phyloP scores from a whole-genome alignment of 2,329 filamentous ascomycete genomes.

The Cladosporium sphaerospermum region DNA sequence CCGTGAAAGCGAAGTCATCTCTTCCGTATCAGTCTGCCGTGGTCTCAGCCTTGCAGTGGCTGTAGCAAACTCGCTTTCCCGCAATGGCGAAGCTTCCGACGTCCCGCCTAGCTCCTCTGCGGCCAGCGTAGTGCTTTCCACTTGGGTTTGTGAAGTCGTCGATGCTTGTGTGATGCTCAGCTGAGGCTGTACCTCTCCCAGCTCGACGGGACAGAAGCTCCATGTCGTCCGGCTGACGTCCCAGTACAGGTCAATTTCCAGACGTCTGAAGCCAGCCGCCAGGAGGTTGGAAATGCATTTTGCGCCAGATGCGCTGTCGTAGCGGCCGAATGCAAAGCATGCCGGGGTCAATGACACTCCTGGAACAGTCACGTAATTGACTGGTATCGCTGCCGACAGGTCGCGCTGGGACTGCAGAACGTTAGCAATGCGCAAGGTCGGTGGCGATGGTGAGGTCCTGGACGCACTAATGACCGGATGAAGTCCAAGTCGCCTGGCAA shows the following conservation, averaged over 20 bases:
- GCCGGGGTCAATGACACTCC: slow-evolving; percentile 52
- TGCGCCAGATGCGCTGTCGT: slow-evolving; percentile 45
- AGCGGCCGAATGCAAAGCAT: slow-evolving; percentile 52
- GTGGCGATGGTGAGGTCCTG: background rate
- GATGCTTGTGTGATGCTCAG: background rate
- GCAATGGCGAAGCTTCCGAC: background rate
- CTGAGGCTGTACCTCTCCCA: slow-evolving; percentile 25
- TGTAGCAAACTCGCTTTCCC: background rate
- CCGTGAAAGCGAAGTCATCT: background rate
- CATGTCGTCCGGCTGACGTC: slow-evolving; percentile 48
- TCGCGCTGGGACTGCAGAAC: slow-evolving; percentile 53
- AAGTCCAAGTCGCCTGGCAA: slow-evolving; percentile 18
- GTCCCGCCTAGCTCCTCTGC: slow-evolving; percentile 11
- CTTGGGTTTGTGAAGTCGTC: slow-evolving; percentile 6
- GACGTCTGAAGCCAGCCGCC: slow-evolving; percentile 51
- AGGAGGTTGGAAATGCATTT: slow-evolving; percentile 60
- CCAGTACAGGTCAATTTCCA: slow-evolving; percentile 60
- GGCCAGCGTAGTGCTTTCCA: slow-evolving; percentile 10
- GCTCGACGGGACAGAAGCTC: slow-evolving; percentile 55
- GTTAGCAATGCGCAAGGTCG: background rate
- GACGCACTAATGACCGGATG: slow-evolving; percentile 25
- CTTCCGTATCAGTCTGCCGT: background rate
- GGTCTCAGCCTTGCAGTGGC: background rate
- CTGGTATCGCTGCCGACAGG: slow-evolving; percentile 51
- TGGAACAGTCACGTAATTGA: slow-evolving; percentile 56